These are phyloP conservation scores for Trypanosoma platydactyli DNA, from an alignment of 208 protist species.

Conservation along the genomic window DNA sequence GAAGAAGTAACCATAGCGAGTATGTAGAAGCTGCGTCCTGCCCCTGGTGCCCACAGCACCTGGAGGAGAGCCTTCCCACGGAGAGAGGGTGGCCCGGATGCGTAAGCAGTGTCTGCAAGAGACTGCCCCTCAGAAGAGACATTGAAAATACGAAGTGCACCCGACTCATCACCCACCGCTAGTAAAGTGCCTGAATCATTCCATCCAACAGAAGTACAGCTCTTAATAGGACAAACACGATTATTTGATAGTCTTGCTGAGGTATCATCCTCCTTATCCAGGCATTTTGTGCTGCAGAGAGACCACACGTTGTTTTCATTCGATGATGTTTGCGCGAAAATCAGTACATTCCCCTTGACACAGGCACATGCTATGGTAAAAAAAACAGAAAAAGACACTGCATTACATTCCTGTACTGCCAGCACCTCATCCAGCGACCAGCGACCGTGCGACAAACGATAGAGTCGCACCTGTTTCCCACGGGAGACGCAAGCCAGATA, in stretches of 20 bases:
- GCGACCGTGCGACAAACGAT: slow-evolving; percentile 74
- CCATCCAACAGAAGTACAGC: slow-evolving; percentile 57
- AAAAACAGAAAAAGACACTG: slow-evolving; percentile 61
- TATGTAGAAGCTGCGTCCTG: slow-evolving; percentile 77
- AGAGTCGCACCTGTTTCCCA: slow-evolving; percentile 58
- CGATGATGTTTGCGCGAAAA: slow-evolving; percentile 36
- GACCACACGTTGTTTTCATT: slow-evolving; percentile 24
- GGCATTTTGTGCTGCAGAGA: slow-evolving; percentile 13
- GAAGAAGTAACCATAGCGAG: slow-evolving; percentile 58
- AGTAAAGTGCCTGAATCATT: slow-evolving; percentile 69
- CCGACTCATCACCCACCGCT: slow-evolving; percentile 51
- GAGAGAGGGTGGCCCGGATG: slow-evolving; percentile 7
- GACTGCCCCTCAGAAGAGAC: slow-evolving; percentile 39
- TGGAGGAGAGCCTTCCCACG: slow-evolving; percentile 38
- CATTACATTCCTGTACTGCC: slow-evolving; percentile 43
- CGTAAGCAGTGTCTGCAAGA: slow-evolving; percentile 35
- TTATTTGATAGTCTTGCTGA: neutral
- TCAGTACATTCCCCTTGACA: slow-evolving; percentile 40
- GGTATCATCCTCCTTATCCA: slow-evolving; percentile 11
- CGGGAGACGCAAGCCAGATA: slow-evolving; percentile 67
- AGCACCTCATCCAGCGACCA: slow-evolving; percentile 73
- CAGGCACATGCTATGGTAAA: slow-evolving; percentile 77
- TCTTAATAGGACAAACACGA: slow-evolving; percentile 14
- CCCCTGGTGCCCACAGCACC: slow-evolving; percentile 70
- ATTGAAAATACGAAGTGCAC: slow-evolving; percentile 50